Percentiles rank a stretch among this genome's conserved stretches.
Evolutionary conservation across 306 rosid genomes (phyloP).

Genomic region (Cyamopsis tetragonoloba): DNA sequence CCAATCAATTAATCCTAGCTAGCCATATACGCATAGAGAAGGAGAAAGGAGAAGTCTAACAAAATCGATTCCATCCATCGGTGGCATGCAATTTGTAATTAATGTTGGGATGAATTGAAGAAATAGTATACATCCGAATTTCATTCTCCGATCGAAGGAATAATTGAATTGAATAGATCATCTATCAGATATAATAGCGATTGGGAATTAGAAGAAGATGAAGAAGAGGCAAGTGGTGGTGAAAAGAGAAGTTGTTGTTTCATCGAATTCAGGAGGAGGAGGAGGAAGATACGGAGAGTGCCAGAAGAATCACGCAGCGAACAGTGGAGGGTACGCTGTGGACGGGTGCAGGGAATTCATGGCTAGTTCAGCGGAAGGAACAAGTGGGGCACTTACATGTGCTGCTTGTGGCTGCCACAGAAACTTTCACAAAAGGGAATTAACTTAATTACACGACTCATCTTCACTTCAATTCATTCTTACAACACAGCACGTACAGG

Average conservation of each 20-base stretch:
- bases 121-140: neutral
- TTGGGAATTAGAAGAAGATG: slow-evolving; percentile 43
- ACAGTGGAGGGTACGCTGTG: slow-evolving; percentile 82
- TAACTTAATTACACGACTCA: no score
- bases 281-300: slow-evolving; percentile 70
- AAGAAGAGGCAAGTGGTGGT: slow-evolving; percentile 74
- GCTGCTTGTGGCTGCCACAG: slow-evolving; percentile 95
- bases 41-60: no score
- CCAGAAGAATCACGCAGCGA: slow-evolving; percentile 90
- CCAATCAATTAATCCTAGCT: no score
- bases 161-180: no score
- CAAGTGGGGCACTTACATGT: slow-evolving; percentile 55
- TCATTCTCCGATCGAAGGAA: neutral
- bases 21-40: no score
- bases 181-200: no score
- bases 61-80: no score
- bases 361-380: slow-evolving; percentile 60
- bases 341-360: slow-evolving; percentile 91
- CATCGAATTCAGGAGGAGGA: no score
- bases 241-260: slow-evolving; percentile 42
- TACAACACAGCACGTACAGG: no score
- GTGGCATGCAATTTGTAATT: no score
- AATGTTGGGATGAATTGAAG: slow-evolving; percentile 13
- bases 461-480: no score
- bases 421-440: slow-evolving; percentile 69